phyloP scores from a whole-genome alignment of 306 rosid genomes.

The Castanea sativa region DNA sequence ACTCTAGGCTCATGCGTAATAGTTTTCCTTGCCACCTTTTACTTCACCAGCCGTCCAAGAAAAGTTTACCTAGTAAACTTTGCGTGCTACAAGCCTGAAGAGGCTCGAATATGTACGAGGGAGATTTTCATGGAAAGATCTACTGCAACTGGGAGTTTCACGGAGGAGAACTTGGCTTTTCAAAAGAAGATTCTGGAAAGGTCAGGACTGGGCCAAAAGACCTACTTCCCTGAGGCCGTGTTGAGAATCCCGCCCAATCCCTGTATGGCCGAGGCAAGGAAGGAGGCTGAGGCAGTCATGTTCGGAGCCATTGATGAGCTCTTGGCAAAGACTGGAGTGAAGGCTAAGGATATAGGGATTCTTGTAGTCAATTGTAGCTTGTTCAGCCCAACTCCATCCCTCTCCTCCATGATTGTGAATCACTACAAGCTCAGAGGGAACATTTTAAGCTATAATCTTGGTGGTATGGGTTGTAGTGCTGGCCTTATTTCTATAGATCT shows the following conservation, averaged over 20 bases:
- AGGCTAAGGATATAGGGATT: constrained; percentile 87
- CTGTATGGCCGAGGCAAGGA: constrained; percentile 79
- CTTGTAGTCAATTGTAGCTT: constrained; percentile 83
- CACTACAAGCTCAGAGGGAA: constrained; percentile 81
- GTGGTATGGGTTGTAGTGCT: constrained; percentile 99
- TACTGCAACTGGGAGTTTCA: constrained; percentile 34
- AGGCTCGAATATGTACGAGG: constrained; percentile 40
- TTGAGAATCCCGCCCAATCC: constrained; percentile 73
- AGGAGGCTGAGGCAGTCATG: constrained; percentile 89
- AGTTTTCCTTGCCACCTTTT: constrained; percentile 64
- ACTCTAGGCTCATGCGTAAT: constrained; percentile 43
- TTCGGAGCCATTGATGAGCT: constrained; percentile 89
- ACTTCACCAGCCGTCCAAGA: constrained; percentile 77
- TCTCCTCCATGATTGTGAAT: constrained; percentile 86
- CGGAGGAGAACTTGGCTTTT: constrained; percentile 58
- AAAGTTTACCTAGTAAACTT: constrained; percentile 60
- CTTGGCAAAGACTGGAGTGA: constrained; percentile 68
- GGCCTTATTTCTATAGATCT: constrained; percentile 92
- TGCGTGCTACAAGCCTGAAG: constrained; percentile 65
- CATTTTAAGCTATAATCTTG: constrained; percentile 69
- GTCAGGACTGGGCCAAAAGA: constrained; percentile 73
- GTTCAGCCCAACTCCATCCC: constrained; percentile 92
- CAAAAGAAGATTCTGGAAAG: constrained; percentile 79
- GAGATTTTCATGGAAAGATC: constrained; percentile 58
- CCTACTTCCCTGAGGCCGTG: constrained; percentile 69